These are phyloP conservation scores for Brassica napus DNA, from an alignment of 345 rosid genomes.

Conservation along the genomic window DNA sequence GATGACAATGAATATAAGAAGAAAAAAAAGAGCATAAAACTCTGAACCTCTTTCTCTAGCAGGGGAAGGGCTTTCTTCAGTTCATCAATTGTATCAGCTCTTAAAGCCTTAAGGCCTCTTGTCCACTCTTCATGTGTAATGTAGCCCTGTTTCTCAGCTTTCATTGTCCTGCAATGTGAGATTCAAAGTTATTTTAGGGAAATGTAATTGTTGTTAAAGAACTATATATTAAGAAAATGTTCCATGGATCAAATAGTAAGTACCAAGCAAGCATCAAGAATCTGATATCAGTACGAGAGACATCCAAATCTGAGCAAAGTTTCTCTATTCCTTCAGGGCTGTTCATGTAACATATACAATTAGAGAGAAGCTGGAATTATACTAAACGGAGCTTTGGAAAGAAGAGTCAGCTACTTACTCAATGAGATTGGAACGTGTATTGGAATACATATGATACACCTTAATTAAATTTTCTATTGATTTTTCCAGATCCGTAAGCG, in stretches of 20 bases:
- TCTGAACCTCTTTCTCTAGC: slow-evolving; percentile 80
- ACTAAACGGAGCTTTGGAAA: neutral
- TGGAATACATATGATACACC: neutral
- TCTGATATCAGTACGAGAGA: neutral
- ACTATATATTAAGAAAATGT: no score
- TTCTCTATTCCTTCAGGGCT: neutral
- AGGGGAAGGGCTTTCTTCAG: slow-evolving; percentile 72
- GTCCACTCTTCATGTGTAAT: slow-evolving; percentile 95
- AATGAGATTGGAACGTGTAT: no score
- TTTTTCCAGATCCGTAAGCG: neutral
- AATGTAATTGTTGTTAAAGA: no score
- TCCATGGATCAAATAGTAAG: neutral
- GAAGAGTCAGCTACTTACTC: no score
- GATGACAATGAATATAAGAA: slow-evolving; percentile 3
- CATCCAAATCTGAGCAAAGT: neutral
- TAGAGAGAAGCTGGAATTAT: neutral
- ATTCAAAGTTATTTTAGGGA: neutral
- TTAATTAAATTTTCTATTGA: no score
- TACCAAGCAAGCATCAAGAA: neutral
- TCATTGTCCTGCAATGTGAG: slow-evolving; percentile 75
- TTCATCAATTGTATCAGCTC: slow-evolving; percentile 64
- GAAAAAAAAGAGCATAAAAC: neutral
- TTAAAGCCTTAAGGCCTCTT: slow-evolving; percentile 70
- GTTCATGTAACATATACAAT: neutral
- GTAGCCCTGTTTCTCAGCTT: slow-evolving; percentile 93